Evolutionary conservation across 108 stramenopile species (phyloP).

Genomic region (Cyclotella kingstonii): DNA sequence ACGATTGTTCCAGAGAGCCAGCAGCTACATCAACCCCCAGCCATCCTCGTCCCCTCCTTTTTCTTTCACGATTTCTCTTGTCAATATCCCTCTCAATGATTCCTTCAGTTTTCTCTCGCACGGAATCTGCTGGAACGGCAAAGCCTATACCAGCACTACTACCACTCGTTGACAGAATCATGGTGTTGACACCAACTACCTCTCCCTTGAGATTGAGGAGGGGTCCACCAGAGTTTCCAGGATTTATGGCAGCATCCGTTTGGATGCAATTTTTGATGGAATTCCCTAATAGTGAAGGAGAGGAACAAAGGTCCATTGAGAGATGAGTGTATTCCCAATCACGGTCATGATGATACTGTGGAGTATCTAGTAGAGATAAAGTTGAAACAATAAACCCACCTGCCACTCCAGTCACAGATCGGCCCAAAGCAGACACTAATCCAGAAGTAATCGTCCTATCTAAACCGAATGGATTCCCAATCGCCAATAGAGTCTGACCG

Average conservation of each 20-base stretch:
- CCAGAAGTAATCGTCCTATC: constrained; percentile 76
- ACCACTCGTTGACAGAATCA: constrained; percentile 87
- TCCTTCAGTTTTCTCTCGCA: constrained; percentile 45
- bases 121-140: constrained; percentile 92
- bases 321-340: neutral
- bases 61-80: neutral
- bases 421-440: constrained; percentile 83
- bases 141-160: constrained; percentile 92
- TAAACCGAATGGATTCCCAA: constrained; percentile 93
- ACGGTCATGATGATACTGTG: neutral
- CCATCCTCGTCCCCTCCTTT: constrained; percentile 35
- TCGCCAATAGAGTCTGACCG: constrained; percentile 85
- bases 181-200: constrained; percentile 93
- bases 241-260: constrained; percentile 94
- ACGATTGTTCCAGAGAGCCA: constrained; percentile 2
- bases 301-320: neutral
- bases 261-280: constrained; percentile 83
- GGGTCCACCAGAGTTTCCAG: constrained; percentile 92
- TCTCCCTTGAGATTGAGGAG: constrained; percentile 76
- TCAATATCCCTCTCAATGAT: constrained; percentile 37
- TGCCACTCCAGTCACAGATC: constrained; percentile 69
- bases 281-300: constrained; percentile 24
- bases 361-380: neutral
- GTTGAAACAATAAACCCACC: constrained; percentile 4
- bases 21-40: constrained; percentile 26